Percentiles rank a stretch among this genome's conserved stretches.
Evolutionary conservation across 768 basidiomycete genomes (phyloP).

Genomic region (Baorangia bicolor): DNA sequence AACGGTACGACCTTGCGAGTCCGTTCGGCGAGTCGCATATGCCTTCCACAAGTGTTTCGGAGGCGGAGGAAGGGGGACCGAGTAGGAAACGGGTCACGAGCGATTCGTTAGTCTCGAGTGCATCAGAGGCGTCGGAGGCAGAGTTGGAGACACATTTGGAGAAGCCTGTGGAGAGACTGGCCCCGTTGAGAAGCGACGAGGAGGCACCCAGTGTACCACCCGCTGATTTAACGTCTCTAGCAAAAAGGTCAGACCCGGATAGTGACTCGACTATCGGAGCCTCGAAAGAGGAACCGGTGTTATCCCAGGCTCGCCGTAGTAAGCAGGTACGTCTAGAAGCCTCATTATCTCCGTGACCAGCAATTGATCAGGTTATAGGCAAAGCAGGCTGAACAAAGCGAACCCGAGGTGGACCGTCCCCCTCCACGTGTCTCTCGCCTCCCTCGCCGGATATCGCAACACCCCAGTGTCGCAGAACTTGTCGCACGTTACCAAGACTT

Average conservation of each 20-base stretch:
- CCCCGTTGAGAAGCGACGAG: constrained; percentile 17
- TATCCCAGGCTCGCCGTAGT: constrained; percentile 14
- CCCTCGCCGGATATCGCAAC: constrained; percentile 55
- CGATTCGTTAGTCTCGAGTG: constrained; percentile 63
- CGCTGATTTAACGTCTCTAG: constrained; percentile 9
- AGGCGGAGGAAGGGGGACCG: constrained; percentile 61
- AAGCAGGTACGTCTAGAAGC: constrained; percentile 29
- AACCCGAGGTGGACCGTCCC: constrained; percentile 15
- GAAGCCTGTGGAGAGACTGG: constrained; percentile 19
- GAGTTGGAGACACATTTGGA: constrained; percentile 42
- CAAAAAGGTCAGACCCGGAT: constrained; percentile 60
- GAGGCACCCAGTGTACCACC: constrained; percentile 11
- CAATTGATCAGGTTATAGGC: constrained; percentile 16
- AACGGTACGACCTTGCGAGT: constrained; percentile 53
- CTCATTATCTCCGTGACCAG: neutral
- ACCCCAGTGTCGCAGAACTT: constrained; percentile 78
- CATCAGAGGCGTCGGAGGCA: constrained; percentile 68
- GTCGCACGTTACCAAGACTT: constrained; percentile 81
- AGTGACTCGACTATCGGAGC: constrained; percentile 87
- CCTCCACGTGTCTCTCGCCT: constrained; percentile 52
- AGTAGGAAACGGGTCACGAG: constrained; percentile 48
- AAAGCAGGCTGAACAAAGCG: constrained; percentile 26
- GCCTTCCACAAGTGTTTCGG: constrained; percentile 68
- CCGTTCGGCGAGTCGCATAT: constrained; percentile 53
- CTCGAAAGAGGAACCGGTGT: constrained; percentile 26